Evolutionary conservation across 2,329 filamentous ascomycete species (phyloP).

Genomic region (Microsporum canis): DNA sequence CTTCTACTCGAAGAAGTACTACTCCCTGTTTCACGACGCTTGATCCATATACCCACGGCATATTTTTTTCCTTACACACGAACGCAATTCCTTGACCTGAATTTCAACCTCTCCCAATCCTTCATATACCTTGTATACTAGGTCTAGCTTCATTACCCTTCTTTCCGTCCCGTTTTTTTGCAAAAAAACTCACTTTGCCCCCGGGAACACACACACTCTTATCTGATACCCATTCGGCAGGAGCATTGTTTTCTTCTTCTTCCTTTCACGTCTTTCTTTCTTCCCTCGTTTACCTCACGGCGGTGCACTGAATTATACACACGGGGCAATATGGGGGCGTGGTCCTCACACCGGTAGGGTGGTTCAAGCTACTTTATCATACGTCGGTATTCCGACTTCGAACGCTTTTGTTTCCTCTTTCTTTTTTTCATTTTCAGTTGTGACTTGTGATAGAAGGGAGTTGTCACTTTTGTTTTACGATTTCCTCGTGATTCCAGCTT

Average conservation of each 20-base stretch:
- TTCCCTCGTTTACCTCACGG: constrained; percentile 1
- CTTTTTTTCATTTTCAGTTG: not conserved
- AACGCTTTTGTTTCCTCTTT: not conserved
- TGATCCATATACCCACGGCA: constrained; percentile 4
- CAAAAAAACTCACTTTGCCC: not conserved
- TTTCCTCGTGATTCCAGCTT: not conserved
- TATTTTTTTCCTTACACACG: not conserved
- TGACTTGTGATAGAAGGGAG: constrained; percentile 1
- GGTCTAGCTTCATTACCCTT: constrained; percentile 4
- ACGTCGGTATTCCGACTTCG: not conserved
- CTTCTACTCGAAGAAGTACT: not conserved
- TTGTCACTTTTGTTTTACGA: not conserved
- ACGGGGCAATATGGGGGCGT: constrained; percentile 5
- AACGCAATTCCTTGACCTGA: not conserved
- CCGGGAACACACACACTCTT: not conserved
- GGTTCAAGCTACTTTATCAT: not conserved
- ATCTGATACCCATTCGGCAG: constrained; percentile 8
- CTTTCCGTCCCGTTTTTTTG: not conserved
- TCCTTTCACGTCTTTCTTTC: constrained; percentile 4
- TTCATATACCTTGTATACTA: constrained; percentile 10
- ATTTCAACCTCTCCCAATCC: not conserved
- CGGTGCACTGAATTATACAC: not conserved
- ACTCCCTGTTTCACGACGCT: constrained; percentile 11
- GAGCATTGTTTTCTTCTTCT: constrained; percentile 6
- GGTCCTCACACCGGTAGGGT: not conserved